Evolutionary conservation across 176 grass and related monocot species (phyloP), one percentile per base, ranked within the genome.

Genomic region (Oropetium thomaeum): DNA sequence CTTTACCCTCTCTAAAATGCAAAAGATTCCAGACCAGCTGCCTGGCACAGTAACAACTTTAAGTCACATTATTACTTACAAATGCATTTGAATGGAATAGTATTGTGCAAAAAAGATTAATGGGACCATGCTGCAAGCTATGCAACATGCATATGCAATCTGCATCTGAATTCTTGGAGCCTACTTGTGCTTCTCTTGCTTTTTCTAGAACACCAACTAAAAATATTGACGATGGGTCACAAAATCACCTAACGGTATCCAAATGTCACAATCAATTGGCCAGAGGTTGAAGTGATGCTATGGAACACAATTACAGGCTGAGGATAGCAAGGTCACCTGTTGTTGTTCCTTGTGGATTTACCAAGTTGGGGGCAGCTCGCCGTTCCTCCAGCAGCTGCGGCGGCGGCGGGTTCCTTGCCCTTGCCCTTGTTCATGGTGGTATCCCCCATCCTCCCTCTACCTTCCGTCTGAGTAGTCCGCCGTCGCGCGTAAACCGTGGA

Each of bases 281-380:
- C 22, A 29, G 44, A 47, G 44, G 44, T 8, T 38, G 30, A 64
- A 76, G 14, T 2, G 15, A n/a, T 16, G 14, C 3, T 8, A 41
- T 9, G 7, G 7, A 41, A 42, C n/a, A n/a, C n/a, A 42, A 42
- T 42, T 42, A 10, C 10, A 42, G 41, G 13, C 4, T 23, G 11
- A 83, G 19, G 34, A 26, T 27, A 17, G 5, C 26, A 58, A 52
- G 53, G 6, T 23, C 20, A 76, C 83, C 65, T 64, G 78, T 3
- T 64, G 44, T 6, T 55, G 28, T 30, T 48, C 32, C 45, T 82
- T 60, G 1, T 14, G 27, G 41, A 11, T 67, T 33, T 85, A 26
- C 66, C 77, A 10, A 42, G 72, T 44, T 78, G 78, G 1, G 87
- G 78, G 69, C 87, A 89, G 30, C 87, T 85, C 61, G 82, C 69